phyloP scores from a whole-genome alignment of 495 filamentous ascomycete species.

The Hypoxylon fragiforme region DNA sequence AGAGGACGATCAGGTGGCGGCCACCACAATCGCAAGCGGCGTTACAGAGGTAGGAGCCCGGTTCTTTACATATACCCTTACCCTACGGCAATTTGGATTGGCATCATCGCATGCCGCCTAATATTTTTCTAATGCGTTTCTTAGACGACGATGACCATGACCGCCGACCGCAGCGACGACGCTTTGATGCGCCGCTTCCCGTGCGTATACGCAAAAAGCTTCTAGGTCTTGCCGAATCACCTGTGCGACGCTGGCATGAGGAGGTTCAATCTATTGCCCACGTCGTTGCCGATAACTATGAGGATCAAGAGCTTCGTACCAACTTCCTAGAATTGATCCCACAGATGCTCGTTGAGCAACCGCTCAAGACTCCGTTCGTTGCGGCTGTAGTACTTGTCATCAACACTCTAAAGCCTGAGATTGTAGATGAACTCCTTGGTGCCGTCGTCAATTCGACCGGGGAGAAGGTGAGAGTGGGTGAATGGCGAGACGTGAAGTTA shows the following conservation, averaged over 20 bases:
- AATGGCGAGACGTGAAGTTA: constrained; percentile 91
- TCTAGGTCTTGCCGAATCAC: constrained; percentile 82
- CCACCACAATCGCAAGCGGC: constrained; percentile 66
- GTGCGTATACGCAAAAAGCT: constrained; percentile 80
- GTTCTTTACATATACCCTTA: constrained; percentile 1
- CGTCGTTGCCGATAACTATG: constrained; percentile 74
- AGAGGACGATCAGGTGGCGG: constrained; percentile 59
- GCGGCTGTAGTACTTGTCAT: constrained; percentile 76
- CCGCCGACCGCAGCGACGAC: constrained; percentile 71
- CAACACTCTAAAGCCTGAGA: constrained; percentile 73
- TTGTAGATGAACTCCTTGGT: constrained; percentile 67
- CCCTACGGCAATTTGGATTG: constrained; percentile 5
- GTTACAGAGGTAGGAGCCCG: constrained; percentile 54
- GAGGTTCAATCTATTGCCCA: constrained; percentile 76
- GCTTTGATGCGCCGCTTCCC: constrained; percentile 76
- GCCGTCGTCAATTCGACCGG: constrained; percentile 62
- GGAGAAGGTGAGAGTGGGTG: constrained; percentile 64
- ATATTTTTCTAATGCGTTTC: constrained; percentile 43
- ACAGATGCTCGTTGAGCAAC: constrained; percentile 84
- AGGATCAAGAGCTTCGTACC: constrained; percentile 68
- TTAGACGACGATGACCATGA: constrained; percentile 71
- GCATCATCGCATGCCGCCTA: constrained; percentile 8
- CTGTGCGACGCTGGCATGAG: constrained; percentile 77
- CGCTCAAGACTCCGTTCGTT: constrained; percentile 93
- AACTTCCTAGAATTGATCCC: constrained; percentile 72